Base-by-base conservation (phyloP, 345 rosid species). In the Citrus cavaleriei region DNA sequence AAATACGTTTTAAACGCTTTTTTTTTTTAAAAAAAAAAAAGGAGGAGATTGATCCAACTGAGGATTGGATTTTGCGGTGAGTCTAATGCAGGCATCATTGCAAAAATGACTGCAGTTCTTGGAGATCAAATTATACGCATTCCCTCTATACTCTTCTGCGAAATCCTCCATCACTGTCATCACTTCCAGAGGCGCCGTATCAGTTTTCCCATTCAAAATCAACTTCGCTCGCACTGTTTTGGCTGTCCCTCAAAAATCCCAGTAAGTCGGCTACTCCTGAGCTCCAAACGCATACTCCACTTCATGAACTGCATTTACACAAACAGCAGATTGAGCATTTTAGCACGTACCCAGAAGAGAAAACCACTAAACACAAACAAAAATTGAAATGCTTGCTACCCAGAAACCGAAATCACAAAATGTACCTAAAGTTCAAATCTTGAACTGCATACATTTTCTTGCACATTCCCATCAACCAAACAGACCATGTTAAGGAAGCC, bases 281-380 rank as follows among this genome's bases (percentile, higher is more conserved):
- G 98, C 98, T 75, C 99, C 99, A 75, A 85, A 93, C 4, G 99
- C 95, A 86, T 94, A 94, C 87, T 96, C 99, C 51, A 93, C 81
- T 10, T 93, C 98, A 79, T 97, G 93, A 86, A 94, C 98, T 97
- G 87, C 83, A 89, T 0, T 13, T 22, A n/a, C 54, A 42, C 14
- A 60, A 16, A 51, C 6, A 14, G 21, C 57, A 51, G 7, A 16
- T 16, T 51, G 21, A 51, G 21, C 57, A 16, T 51, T 51, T 4
- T 51, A 4, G 22, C 22, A 51, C 57, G 13, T 12, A 12, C 49
- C 49, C 49, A 2, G 49, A 42, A 42, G 49, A 55, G 34, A 37
- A 22, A 63, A 55, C 21, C 68, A 25, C 14, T 24, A 4, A 40
- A 10, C 49, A 42, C 49, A 42, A 22, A 51, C 7, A 51, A 51